Evolutionary conservation across 1,284 basidiomycete species (phyloP).

Genomic region (Stereum hirsutum): DNA sequence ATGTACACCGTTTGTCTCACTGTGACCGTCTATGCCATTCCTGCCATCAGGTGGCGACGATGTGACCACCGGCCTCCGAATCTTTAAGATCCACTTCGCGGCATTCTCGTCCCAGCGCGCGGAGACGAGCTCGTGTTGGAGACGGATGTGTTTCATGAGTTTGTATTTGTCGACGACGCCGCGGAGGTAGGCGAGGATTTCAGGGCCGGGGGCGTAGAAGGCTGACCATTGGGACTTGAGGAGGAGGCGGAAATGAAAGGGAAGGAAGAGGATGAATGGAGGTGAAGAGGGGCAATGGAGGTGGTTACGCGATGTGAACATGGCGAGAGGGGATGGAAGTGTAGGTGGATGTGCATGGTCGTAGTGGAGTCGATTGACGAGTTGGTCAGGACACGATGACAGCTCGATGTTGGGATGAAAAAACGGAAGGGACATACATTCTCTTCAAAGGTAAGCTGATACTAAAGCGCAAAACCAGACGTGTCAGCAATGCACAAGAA

Average conservation of each 20-base stretch:
- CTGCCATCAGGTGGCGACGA: not conserved
- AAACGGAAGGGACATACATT: conserved; percentile 24
- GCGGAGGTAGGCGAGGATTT: conserved; percentile 46
- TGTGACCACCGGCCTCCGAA: conserved; percentile 20
- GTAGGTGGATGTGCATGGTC: too few relatives aligned
- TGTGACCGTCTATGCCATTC: not conserved
- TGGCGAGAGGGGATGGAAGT: not conserved
- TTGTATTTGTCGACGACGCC: conserved; percentile 50
- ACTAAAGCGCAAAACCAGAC: conserved; percentile 25
- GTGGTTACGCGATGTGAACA: not conserved
- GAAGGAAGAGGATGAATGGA: not conserved
- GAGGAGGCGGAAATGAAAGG: not conserved
- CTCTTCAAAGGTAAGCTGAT: conserved; percentile 47
- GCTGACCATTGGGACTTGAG: conserved; percentile 46
- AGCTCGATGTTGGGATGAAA: not conserved
- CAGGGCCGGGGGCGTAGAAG: conserved; percentile 48
- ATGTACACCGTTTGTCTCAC: conserved; percentile 1
- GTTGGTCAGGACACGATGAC: too few relatives aligned
- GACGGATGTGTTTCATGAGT: conserved; percentile 41
- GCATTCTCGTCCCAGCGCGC: conserved; percentile 40
- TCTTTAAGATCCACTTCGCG: conserved; percentile 45
- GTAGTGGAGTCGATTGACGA: too few relatives aligned
- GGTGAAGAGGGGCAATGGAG: too few relatives aligned
- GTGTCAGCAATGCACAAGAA: not conserved
- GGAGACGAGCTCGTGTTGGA: conserved; percentile 40